Base-by-base conservation (phyloP, 2,329 filamentous ascomycete genomes). In the Fusarium abutilonis region DNA sequence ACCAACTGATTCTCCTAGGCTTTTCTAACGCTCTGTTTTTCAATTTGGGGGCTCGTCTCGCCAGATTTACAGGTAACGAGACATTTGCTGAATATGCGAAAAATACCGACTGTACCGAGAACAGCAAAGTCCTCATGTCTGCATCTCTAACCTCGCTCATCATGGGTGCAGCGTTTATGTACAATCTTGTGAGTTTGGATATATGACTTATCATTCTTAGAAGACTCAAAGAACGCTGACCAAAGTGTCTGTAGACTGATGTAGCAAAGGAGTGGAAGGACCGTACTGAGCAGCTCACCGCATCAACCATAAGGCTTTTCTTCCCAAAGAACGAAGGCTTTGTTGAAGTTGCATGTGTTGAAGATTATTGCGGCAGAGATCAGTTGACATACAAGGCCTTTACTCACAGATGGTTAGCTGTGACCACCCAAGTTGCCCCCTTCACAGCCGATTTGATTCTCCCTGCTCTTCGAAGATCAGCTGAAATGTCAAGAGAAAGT, bases 361-460 rank as follows among this genome's bases (percentile, higher is more conserved):
- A 80, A 1, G 75, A 69, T 8, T 81, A 76, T 11, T 94, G 91
- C 77, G 86, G 9, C 28, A 88, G 56, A 79, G 83, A 28, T 91
- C 93, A 68, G 89, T 92, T 78, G 74, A 85, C 85, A 2, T 92
- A 89, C 82, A 91, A 91, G 74, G 89, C 88, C 21, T 86, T 88
- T 51, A 77, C 90, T 17, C 81, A 86, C 58, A 83, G 87, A 31
- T 90, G 88, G 86, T 78, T 92, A 66, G 80, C 84, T 3, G 79
- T 83, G 26, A 80, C 84, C 0, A 82, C 83, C 4, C 80, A 88
- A 61, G 52, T 91, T 11, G 87, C 86, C 1, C 89, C 89, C 0
- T 83, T 81, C 53, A 86, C 83, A 1, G 74, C 75, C 36, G 75
- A 80, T 3, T 76, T 71, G 11, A 86, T 92, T 61, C 75, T 84